These are phyloP conservation scores for Cercospora citrullina DNA, from an alignment of 2,329 filamentous ascomycete species.

Conservation along the genomic window DNA sequence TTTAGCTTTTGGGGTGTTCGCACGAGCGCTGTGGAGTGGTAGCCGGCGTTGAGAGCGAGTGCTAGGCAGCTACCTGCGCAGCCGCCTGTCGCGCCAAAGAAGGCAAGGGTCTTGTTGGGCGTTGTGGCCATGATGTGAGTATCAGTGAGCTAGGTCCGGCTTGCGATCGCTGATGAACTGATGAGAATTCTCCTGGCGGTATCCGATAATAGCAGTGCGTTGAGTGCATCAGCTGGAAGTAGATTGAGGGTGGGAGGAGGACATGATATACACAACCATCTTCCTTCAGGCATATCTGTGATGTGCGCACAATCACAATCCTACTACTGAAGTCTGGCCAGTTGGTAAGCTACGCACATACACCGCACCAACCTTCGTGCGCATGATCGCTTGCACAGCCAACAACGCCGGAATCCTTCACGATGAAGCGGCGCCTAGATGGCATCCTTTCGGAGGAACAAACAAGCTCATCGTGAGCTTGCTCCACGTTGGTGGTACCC, in stretches of 20 bases:
- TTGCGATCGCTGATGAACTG: not conserved
- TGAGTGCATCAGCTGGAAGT: not conserved
- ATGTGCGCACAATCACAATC: not conserved
- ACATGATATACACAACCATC: not conserved
- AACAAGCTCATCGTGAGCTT: not conserved
- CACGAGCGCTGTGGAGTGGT: conserved; percentile 51
- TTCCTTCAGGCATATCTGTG: not conserved
- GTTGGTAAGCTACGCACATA: not conserved
- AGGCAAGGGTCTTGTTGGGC: conserved; percentile 44
- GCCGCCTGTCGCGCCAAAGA: conserved; percentile 57
- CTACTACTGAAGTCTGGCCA: not conserved
- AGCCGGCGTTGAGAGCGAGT: conserved; percentile 41
- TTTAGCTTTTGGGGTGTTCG: conserved; percentile 54
- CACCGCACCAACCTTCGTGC: conserved; percentile 1
- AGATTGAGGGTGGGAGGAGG: not conserved
- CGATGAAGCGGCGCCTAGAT: not conserved
- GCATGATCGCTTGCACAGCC: not conserved
- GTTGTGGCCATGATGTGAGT: conserved; percentile 1
- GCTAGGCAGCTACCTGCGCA: conserved; percentile 49
- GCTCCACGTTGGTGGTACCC: not conserved
- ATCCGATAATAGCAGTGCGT: not conserved
- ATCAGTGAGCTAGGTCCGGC: not conserved
- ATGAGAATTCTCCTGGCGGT: not conserved
- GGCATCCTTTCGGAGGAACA: not conserved
- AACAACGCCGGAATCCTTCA: not conserved